These are phyloP conservation scores for Globisporangium viniferum DNA, from an alignment of 352 stramenopile genomes.

Conservation along the genomic window DNA sequence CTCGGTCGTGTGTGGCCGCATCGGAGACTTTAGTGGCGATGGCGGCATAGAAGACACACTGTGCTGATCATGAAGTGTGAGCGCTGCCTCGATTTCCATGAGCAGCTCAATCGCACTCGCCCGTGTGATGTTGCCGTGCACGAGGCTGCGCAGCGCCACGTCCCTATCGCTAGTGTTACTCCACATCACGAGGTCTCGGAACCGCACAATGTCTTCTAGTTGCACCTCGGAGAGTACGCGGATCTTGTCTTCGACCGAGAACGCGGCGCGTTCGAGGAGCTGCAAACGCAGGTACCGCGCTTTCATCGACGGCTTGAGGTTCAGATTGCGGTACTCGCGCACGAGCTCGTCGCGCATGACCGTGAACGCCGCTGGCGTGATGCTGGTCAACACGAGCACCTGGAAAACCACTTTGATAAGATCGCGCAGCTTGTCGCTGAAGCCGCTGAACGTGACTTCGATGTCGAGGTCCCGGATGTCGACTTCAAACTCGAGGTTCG, in stretches of 20 bases:
- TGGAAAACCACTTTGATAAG: slow-evolving; percentile 48
- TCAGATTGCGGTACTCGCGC: slow-evolving; percentile 66
- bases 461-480: slow-evolving; percentile 62
- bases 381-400: slow-evolving; percentile 32
- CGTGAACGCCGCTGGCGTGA: slow-evolving; percentile 36
- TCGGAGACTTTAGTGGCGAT: slow-evolving; percentile 18
- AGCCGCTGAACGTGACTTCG: slow-evolving; percentile 62
- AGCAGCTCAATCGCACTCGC: slow-evolving; percentile 34
- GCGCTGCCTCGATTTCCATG: slow-evolving; percentile 27
- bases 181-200: slow-evolving; percentile 27
- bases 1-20: slow-evolving; percentile 42
- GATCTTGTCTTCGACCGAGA: slow-evolving; percentile 62
- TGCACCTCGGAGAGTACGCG: slow-evolving; percentile 30
- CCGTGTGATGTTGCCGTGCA: slow-evolving; percentile 63
- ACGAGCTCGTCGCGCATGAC: slow-evolving; percentile 55
- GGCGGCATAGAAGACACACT: neutral
- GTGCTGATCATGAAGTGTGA: neutral
- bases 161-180: neutral
- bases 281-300: slow-evolving; percentile 66
- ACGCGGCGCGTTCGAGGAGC: slow-evolving; percentile 55
- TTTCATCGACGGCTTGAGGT: slow-evolving; percentile 62
- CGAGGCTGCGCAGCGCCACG: slow-evolving; percentile 32
- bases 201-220: slow-evolving; percentile 28
- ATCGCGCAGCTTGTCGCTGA: slow-evolving; percentile 63
- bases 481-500: slow-evolving; percentile 54